phyloP scores from a whole-genome alignment of 2,329 filamentous ascomycete species.

The Colletotrichum sp. region DNA sequence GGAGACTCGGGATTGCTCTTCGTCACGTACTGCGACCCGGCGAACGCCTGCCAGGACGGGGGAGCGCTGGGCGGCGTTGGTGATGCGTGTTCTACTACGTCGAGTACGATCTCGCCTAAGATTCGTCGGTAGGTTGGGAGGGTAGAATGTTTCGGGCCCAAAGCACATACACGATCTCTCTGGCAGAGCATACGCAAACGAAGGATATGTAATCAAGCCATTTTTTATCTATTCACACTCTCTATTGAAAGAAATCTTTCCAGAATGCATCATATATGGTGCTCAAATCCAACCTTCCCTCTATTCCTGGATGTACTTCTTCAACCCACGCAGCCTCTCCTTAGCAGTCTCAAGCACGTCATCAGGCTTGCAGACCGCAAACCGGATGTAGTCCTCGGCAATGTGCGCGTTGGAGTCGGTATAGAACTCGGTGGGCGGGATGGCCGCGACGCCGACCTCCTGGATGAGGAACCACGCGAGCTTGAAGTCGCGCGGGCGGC shows the following conservation, averaged over 20 bases:
- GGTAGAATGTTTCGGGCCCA: neutral
- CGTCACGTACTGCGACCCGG: constrained; percentile 8
- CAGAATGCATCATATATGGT: neutral
- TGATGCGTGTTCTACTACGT: neutral
- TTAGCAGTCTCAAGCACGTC: constrained; percentile 81
- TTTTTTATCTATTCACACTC: constrained; percentile 7
- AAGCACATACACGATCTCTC: neutral
- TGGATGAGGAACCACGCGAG: constrained; percentile 96
- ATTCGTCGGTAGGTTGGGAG: neutral
- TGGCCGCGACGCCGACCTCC: constrained; percentile 93
- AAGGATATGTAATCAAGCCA: neutral
- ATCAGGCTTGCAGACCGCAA: constrained; percentile 96
- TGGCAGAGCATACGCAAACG: neutral
- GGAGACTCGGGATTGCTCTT: constrained; percentile 2
- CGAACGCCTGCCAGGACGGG: neutral
- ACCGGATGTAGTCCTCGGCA: constrained; percentile 91
- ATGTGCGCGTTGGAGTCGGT: constrained; percentile 82
- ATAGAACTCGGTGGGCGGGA: constrained; percentile 97
- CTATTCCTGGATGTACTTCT: constrained; percentile 64
- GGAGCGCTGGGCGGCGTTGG: constrained; percentile 6
- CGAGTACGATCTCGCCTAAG: neutral
- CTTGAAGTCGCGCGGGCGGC: constrained; percentile 89
- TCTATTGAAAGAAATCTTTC: neutral
- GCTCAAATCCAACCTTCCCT: neutral
- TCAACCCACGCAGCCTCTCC: constrained; percentile 73